These are phyloP conservation scores for Mucor circinelloides DNA, from an alignment of 371 early-diverging fungal species.

Conservation along the genomic window DNA sequence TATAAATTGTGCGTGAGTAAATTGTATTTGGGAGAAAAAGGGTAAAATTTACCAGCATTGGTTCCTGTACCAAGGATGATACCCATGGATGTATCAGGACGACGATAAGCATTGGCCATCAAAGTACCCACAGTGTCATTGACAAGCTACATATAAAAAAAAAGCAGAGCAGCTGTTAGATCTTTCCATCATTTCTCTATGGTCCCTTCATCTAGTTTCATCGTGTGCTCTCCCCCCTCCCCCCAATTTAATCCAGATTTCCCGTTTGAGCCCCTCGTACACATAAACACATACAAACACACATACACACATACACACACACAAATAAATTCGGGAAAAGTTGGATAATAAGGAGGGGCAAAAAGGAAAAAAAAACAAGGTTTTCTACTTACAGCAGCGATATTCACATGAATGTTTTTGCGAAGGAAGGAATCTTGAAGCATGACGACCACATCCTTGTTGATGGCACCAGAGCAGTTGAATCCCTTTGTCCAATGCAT, in stretches of 20 bases:
- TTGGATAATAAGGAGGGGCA: not conserved
- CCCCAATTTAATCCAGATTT: not conserved
- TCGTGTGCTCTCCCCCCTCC: not conserved
- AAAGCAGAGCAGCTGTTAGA: not conserved
- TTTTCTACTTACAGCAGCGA: slow-evolving; percentile 63
- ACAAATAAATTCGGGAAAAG: not conserved
- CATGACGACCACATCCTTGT: slow-evolving; percentile 76
- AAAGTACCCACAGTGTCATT: slow-evolving; percentile 97
- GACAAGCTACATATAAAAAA: slow-evolving; percentile 56
- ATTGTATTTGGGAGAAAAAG: not conserved
- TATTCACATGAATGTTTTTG: slow-evolving; percentile 69
- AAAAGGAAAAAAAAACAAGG: not conserved
- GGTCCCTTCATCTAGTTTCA: not conserved
- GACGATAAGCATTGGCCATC: slow-evolving; percentile 80
- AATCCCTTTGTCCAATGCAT: slow-evolving; percentile 94
- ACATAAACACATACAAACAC: not conserved
- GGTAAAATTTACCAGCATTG: slow-evolving; percentile 63
- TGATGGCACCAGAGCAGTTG: slow-evolving; percentile 69
- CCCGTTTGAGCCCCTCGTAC: not conserved
- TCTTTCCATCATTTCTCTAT: no score
- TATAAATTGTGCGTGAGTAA: not conserved
- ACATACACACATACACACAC: not conserved
- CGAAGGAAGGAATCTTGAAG: slow-evolving; percentile 84
- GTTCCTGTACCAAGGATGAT: slow-evolving; percentile 96
- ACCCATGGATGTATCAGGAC: slow-evolving; percentile 82